These are phyloP conservation scores for Mycosphaerella sp. DNA, from an alignment of 2,329 filamentous ascomycete genomes.

Conservation along the genomic window DNA sequence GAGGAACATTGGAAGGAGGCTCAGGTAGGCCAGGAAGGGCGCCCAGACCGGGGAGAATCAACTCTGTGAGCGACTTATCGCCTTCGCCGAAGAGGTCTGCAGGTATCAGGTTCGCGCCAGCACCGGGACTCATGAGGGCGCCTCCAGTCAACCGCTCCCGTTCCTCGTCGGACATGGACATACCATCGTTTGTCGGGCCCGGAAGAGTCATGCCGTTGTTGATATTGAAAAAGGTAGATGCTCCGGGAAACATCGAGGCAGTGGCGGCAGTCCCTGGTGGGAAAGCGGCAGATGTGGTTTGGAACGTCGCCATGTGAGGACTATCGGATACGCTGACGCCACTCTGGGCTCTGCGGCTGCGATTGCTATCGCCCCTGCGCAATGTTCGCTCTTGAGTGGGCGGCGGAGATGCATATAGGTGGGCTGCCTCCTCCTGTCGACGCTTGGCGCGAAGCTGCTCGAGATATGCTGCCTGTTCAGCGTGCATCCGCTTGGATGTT, in stretches of 20 bases:
- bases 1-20: conserved; percentile 14
- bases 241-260: conserved; percentile 48
- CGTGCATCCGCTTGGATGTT: conserved; percentile 35
- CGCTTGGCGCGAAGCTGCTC: conserved; percentile 27
- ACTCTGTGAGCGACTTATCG: conserved; percentile 22
- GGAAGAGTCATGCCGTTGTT: conserved; percentile 57
- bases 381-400: conserved; percentile 20
- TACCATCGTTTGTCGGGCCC: conserved; percentile 37
- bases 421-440: conserved; percentile 27
- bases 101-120: conserved; percentile 62
- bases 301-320: conserved; percentile 25
- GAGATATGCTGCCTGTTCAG: conserved; percentile 39
- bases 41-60: conserved; percentile 33
- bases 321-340: conserved; percentile 31
- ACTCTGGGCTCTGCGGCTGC: conserved; percentile 36
- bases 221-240: conserved; percentile 49
- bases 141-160: conserved; percentile 55
- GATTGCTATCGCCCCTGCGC: conserved; percentile 37
- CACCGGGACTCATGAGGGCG: conserved; percentile 71
- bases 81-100: conserved; percentile 49
- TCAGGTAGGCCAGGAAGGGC: conserved; percentile 37
- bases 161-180: conserved; percentile 55
- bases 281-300: conserved; percentile 25
- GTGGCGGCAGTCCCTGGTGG: conserved; percentile 42
- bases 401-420: conserved; percentile 24